These are phyloP conservation scores for Candida taoyuanica DNA, from an alignment of 805 yeast species.

Conservation along the genomic window DNA sequence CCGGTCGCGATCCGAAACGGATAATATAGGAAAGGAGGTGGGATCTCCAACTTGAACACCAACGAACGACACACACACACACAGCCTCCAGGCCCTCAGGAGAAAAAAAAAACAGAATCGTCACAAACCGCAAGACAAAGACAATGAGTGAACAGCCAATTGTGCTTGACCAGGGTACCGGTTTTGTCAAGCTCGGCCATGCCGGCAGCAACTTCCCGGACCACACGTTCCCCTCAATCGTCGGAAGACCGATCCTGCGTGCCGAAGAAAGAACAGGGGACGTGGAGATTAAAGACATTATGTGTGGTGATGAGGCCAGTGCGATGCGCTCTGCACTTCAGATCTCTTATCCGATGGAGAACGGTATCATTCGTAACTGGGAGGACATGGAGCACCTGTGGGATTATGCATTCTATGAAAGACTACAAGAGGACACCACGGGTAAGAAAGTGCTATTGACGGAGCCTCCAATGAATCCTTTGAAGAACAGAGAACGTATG, in stretches of 20 bases:
- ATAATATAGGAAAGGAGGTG: slow-evolving; percentile 8
- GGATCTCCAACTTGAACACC: too few species aligned
- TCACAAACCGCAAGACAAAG: slow-evolving; percentile 2
- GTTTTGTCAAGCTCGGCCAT: slow-evolving; percentile 94
- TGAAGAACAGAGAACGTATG: slow-evolving; percentile 85
- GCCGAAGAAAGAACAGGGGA: slow-evolving; percentile 87
- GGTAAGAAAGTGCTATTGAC: slow-evolving; percentile 84
- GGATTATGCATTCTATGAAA: slow-evolving; percentile 95
- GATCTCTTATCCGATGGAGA: slow-evolving; percentile 97
- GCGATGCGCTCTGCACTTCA: slow-evolving; percentile 86
- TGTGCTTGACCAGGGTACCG: slow-evolving; percentile 98
- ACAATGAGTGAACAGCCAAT: slow-evolving; percentile 26
- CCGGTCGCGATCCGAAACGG: background rate
- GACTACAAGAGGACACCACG: slow-evolving; percentile 74
- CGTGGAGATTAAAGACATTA: slow-evolving; percentile 85
- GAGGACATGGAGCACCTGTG: slow-evolving; percentile 97
- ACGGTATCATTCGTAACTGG: slow-evolving; percentile 96
- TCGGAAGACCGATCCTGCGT: slow-evolving; percentile 93
- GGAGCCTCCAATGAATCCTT: slow-evolving; percentile 97
- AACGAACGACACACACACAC: background rate
- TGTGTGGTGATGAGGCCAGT: slow-evolving; percentile 97
- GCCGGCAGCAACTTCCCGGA: slow-evolving; percentile 98
- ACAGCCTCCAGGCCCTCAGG: background rate
- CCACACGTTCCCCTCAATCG: slow-evolving; percentile 93
- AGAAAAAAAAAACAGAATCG: too few species aligned